Percentiles rank a stretch among this genome's conserved stretches.
Conservation (phyloP, 495 filamentous ascomycete genomes). For the Neurospora sp. region DNA sequence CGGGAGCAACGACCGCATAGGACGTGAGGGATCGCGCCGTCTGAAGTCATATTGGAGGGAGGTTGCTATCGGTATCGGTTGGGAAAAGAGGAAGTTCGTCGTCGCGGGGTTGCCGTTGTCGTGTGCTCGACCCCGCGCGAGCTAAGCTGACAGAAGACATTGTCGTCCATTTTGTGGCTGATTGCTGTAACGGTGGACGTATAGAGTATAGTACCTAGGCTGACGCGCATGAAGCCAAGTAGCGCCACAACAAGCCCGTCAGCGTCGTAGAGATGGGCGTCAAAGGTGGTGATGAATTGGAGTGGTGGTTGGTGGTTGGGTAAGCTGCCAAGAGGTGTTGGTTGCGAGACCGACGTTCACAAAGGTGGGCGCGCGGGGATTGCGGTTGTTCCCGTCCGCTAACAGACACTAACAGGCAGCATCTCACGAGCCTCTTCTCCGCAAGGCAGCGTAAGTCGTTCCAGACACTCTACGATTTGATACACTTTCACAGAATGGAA, state of each 20-base stretch:
- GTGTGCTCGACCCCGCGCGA: not conserved
- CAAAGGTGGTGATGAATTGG: not conserved
- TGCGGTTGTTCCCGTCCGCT: not conserved
- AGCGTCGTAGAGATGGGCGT: not conserved
- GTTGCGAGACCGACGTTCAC: not conserved
- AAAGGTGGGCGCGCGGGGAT: not conserved
- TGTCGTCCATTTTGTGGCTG: not conserved
- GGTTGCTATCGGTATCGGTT: not conserved
- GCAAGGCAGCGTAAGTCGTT: not conserved
- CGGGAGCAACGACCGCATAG: not conserved
- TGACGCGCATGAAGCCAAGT: not conserved
- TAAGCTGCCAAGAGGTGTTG: not conserved
- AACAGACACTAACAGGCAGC: not conserved
- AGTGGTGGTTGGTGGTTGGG: not conserved
- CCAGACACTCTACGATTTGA: not conserved
- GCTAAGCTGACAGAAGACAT: not conserved
- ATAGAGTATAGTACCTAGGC: not conserved
- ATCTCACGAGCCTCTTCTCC: not conserved
- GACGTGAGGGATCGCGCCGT: not conserved
- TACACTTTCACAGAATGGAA: not conserved
- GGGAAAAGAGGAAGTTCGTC: not conserved
- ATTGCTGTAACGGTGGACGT: not conserved
- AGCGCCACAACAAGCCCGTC: not conserved
- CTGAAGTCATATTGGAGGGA: not conserved
- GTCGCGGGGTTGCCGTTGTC: not conserved